These are phyloP conservation scores for Cladobotryum mycophilum DNA, from an alignment of 2,329 filamentous ascomycete species.

Conservation along the genomic window DNA sequence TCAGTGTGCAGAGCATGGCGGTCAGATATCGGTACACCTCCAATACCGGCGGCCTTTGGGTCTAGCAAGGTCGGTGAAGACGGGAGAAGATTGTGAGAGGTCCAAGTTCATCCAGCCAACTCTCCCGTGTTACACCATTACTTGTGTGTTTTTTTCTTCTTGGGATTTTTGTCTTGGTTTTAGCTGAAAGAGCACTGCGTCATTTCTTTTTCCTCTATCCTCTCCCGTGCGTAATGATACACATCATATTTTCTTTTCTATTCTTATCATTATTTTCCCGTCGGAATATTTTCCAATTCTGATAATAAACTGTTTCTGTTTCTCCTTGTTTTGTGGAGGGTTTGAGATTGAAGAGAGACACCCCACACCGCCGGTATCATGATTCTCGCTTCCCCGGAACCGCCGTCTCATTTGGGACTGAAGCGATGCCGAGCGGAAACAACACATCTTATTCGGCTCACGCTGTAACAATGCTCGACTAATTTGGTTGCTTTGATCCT, in stretches of 20 bases:
- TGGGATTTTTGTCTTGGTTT: neutral
- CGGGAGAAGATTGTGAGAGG: neutral
- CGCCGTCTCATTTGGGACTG: neutral
- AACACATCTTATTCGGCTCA: too few relatives aligned
- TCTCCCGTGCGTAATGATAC: neutral
- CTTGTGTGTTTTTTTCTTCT: neutral
- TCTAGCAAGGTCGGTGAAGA: neutral
- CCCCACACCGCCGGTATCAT: neutral
- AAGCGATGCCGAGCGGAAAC: too few relatives aligned
- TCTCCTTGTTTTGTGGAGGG: too few relatives aligned
- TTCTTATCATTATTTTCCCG: neutral
- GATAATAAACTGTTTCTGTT: too few relatives aligned
- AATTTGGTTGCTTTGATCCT: too few relatives aligned
- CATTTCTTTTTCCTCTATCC: neutral
- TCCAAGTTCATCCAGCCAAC: neutral
- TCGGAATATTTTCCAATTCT: too few relatives aligned
- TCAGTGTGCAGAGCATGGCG: neutral
- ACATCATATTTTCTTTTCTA: neutral
- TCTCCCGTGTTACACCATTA: neutral
- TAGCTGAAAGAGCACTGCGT: neutral
- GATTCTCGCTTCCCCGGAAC: neutral
- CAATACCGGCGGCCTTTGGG: neutral
- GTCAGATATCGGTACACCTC: conserved; percentile 1
- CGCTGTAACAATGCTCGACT: too few relatives aligned
- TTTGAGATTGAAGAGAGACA: neutral